Evolutionary conservation across 164 flowering plant genomes (phyloP).

Genomic region (Vitis cinerea): DNA sequence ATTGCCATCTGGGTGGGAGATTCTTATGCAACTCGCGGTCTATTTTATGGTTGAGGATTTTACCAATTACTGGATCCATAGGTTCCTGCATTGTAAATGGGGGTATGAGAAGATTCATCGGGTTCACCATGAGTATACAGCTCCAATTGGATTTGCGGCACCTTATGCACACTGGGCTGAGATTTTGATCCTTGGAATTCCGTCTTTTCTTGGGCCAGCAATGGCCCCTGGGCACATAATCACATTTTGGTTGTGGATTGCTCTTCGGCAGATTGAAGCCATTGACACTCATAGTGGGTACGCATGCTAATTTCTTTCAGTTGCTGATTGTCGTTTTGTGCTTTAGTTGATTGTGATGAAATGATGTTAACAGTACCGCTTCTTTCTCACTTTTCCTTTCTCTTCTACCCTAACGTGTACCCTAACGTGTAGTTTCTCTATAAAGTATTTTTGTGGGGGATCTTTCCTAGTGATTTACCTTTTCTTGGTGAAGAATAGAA

Average conservation of each 20-base stretch:
- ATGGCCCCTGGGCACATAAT: constrained; percentile 87
- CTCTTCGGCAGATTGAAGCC: constrained; percentile 83
- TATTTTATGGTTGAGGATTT: constrained; percentile 79
- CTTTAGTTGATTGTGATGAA: constrained; percentile 16
- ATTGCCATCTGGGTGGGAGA: constrained; percentile 77
- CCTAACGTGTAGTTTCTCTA: neutral
- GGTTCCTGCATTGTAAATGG: constrained; percentile 75
- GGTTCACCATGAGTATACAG: constrained; percentile 86
- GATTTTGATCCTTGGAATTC: constrained; percentile 75
- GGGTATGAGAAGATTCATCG: constrained; percentile 84
- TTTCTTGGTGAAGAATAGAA: constrained; percentile 11
- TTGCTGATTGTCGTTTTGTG: constrained; percentile 7
- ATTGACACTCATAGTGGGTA: constrained; percentile 96
- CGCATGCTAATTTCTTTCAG: constrained; percentile 17
- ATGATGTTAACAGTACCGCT: constrained; percentile 17
- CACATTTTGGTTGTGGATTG: constrained; percentile 89
- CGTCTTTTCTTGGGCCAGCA: constrained; percentile 85
- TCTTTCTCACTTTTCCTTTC: constrained; percentile 3
- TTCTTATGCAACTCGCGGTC: constrained; percentile 58
- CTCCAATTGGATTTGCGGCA: constrained; percentile 82
- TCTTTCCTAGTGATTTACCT: constrained; percentile 9
- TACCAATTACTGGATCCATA: constrained; percentile 84
- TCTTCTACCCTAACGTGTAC: neutral
- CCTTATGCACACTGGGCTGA: constrained; percentile 95
- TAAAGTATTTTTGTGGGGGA: constrained; percentile 16